Conservation (phyloP, 2,329 filamentous ascomycete genomes). For the Mariannaea elegans region DNA sequence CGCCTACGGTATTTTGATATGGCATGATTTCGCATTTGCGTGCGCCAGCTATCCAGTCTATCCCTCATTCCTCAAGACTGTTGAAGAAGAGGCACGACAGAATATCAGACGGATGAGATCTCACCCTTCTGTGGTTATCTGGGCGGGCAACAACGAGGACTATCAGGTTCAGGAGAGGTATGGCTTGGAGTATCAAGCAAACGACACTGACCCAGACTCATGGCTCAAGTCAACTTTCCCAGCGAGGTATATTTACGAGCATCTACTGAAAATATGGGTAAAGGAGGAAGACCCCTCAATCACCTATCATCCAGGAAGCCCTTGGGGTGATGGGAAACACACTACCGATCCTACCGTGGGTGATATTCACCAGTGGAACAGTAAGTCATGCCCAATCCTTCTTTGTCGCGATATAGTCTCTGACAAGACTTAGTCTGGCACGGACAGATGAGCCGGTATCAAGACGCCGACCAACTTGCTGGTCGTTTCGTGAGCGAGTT, state of each 20-base stretch:
- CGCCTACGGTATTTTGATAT: slow-evolving; percentile 73
- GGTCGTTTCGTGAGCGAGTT: slow-evolving; percentile 85
- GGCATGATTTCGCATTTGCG: slow-evolving; percentile 79
- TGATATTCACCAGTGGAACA: slow-evolving; percentile 79
- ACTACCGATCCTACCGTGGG: slow-evolving; percentile 76
- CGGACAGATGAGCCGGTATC: slow-evolving; percentile 74
- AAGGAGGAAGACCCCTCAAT: slow-evolving; percentile 3
- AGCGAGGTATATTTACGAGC: slow-evolving; percentile 82
- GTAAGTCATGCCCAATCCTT: neutral
- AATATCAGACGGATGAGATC: slow-evolving; percentile 68
- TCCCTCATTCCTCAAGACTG: slow-evolving; percentile 64
- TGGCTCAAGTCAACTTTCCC: slow-evolving; percentile 84
- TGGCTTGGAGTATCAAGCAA: slow-evolving; percentile 74
- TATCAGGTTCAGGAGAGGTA: slow-evolving; percentile 77
- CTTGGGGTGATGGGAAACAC: slow-evolving; percentile 57
- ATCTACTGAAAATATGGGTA: slow-evolving; percentile 63
- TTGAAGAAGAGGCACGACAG: slow-evolving; percentile 67
- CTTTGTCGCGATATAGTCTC: neutral
- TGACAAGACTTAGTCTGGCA: slow-evolving; percentile 70
- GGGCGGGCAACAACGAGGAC: slow-evolving; percentile 84
- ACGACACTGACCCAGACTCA: slow-evolving; percentile 68
- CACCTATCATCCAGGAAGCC: slow-evolving; percentile 75
- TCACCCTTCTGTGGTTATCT: slow-evolving; percentile 76
- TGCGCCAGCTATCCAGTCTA: slow-evolving; percentile 73
- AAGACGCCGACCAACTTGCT: slow-evolving; percentile 74